A percentile compares a stretch with the other conserved stretches of the same genome.
Conservation (phyloP, 2,329 filamentous ascomycete genomes). For the Fusarium foetens region DNA sequence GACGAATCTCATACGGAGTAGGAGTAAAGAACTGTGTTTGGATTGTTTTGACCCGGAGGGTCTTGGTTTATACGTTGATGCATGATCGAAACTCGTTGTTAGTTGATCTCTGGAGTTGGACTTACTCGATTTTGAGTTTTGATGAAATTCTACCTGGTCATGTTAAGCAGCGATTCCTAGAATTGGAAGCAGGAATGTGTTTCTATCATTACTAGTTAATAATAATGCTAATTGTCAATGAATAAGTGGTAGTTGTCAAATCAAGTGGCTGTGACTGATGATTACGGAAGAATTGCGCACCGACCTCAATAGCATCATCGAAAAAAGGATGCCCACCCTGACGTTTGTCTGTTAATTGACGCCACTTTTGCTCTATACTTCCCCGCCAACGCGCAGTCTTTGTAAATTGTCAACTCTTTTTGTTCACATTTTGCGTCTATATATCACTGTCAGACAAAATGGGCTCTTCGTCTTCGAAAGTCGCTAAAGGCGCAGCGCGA, state of each 20-base stretch:
- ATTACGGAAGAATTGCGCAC: slow-evolving; percentile 43
- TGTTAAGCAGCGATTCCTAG: neutral
- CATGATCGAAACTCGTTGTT: neutral
- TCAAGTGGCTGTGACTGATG: neutral
- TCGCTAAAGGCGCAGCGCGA: slow-evolving; percentile 52
- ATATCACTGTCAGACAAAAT: slow-evolving; percentile 38
- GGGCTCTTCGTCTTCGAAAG: slow-evolving; percentile 61
- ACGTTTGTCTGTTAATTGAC: neutral
- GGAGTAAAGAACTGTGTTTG: neutral
- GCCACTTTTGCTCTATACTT: slow-evolving; percentile 4
- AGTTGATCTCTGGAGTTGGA: neutral
- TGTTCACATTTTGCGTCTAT: neutral
- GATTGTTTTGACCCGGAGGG: neutral
- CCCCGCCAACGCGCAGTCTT: neutral
- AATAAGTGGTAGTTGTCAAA: neutral
- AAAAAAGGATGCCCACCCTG: slow-evolving; percentile 11
- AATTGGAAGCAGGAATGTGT: neutral
- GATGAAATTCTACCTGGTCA: neutral
- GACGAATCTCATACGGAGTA: neutral
- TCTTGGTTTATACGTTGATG: neutral
- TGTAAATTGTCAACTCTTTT: slow-evolving; percentile 1
- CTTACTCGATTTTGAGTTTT: neutral
- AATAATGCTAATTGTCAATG: neutral
- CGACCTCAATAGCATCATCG: slow-evolving; percentile 34
- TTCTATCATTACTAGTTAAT: neutral